These are phyloP conservation scores for Salix brachista DNA, from an alignment of 345 rosid genomes.

Conservation along the genomic window DNA sequence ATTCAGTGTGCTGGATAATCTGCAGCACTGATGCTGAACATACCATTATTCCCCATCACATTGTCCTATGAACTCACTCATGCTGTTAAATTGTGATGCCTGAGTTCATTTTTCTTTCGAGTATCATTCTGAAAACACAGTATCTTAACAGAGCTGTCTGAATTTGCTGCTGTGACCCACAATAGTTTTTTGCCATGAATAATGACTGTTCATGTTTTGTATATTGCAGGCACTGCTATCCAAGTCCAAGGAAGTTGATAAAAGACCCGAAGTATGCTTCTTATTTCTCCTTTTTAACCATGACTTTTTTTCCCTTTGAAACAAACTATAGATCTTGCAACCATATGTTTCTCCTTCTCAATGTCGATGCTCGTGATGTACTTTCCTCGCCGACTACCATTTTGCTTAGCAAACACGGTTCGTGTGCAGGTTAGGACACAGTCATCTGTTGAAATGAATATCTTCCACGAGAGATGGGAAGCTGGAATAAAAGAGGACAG, in stretches of 20 bases:
- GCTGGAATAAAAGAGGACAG: slow-evolving; percentile 51
- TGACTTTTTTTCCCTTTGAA: too few species aligned
- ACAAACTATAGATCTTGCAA: neutral
- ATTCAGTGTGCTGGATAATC: neutral
- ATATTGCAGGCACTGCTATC: slow-evolving; percentile 40
- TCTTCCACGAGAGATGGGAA: slow-evolving; percentile 65
- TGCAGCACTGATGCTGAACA: neutral
- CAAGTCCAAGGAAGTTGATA: slow-evolving; percentile 39
- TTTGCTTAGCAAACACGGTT: neutral
- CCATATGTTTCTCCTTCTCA: neutral
- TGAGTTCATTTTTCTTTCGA: slow-evolving; percentile 4
- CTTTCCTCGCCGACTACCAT: neutral
- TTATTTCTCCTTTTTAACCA: neutral
- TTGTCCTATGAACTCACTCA: neutral
- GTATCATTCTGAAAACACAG: slow-evolving; percentile 3
- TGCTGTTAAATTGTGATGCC: slow-evolving; percentile 19
- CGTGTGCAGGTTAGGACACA: slow-evolving; percentile 64
- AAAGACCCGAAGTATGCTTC: slow-evolving; percentile 53
- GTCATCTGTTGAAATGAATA: slow-evolving; percentile 67
- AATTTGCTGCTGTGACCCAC: neutral
- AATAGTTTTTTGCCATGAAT: neutral
- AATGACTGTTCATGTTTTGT: neutral
- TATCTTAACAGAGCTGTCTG: neutral
- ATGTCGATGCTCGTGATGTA: neutral
- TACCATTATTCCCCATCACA: neutral